Base-by-base conservation (phyloP, 176 grass and related monocot genomes). In the Avena eriantha region DNA sequence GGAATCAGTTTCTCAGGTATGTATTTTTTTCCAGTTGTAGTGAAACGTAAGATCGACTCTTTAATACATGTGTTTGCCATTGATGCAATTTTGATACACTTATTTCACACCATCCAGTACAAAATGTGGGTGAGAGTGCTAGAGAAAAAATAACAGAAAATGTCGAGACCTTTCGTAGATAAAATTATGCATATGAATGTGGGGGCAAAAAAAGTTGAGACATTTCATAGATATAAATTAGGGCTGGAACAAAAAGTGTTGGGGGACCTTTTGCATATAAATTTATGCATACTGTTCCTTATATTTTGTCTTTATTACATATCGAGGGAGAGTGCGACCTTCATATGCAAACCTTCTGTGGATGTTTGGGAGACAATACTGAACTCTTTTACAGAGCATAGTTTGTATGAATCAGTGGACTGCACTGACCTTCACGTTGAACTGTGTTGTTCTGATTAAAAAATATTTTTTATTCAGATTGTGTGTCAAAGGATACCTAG, bases 1-100 rank as follows among this genome's bases (percentile, higher is more conserved):
- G 97, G 97, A 92, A 93, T 83, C 97, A 96, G 47, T 98, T 98
- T 89, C 93, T 98, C 85, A 96, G 97, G 97, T 91, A 90, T 51
- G 84, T 71, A 73, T 47, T 77, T 73, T 53, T 82, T 90, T 68
- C 5, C 53, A 80, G 5, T 66, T 86, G 1, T 74, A 83, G 15
- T 57, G 16, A 75, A 85, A 26, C 77, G 33, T 39, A 53, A 55
- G 16, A 35, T 41, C 56, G 17, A 70, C 68, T 18, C 29, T 24
- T 16, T 81, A 71, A 5, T 34, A 82, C 46, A 46, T 34, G 57
- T 50, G 66, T 47, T 29, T 53, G 46, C 35, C 67, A 68, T 76
- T 29, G 67, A 5, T 82, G 31, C 33, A 66, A 36, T 50, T 23
- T 68, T 14, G 36, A 77, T 56, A 54, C 17, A 72, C 78, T 39